A percentile compares a stretch with the other conserved stretches of the same genome.
phyloP scores from a whole-genome alignment of 2,329 filamentous ascomycete genomes.

The Pseudomassariella vexata region DNA sequence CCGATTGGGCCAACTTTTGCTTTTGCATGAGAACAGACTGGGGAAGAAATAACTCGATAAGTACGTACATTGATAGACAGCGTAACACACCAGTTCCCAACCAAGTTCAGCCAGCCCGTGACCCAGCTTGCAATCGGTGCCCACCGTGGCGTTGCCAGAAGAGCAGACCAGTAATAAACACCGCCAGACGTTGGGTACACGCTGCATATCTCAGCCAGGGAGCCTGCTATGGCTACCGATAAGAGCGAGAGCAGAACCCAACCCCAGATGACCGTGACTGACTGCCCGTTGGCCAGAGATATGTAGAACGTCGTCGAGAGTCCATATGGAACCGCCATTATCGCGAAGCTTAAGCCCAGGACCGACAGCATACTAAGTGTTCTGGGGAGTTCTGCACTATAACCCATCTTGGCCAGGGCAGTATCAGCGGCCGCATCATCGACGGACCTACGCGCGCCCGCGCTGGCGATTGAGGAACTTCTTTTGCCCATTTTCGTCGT shows the following conservation, averaged over 20 bases:
- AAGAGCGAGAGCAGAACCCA: slow-evolving; percentile 62
- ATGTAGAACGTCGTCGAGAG: slow-evolving; percentile 64
- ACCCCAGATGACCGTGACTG: slow-evolving; percentile 64
- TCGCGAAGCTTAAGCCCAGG: slow-evolving; percentile 63
- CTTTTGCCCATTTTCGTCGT: too few species aligned
- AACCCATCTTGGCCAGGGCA: slow-evolving; percentile 60
- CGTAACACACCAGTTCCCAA: slow-evolving; percentile 66
- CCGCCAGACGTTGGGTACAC: slow-evolving; percentile 64
- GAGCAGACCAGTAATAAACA: slow-evolving; percentile 67
- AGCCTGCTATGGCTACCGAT: slow-evolving; percentile 57
- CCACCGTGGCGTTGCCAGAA: slow-evolving; percentile 60
- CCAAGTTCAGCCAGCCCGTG: slow-evolving; percentile 65
- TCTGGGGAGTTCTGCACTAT: slow-evolving; percentile 60
- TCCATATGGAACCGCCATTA: slow-evolving; percentile 68
- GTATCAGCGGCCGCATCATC: slow-evolving; percentile 41
- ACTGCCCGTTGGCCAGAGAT: slow-evolving; percentile 61
- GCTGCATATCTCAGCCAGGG: slow-evolving; percentile 63
- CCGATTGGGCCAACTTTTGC: too few species aligned
- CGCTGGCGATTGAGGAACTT: too few species aligned
- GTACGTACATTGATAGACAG: slow-evolving; percentile 63
- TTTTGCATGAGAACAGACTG: too few species aligned
- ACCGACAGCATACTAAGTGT: slow-evolving; percentile 63
- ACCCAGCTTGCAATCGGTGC: slow-evolving; percentile 64
- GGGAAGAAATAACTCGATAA: too few species aligned
- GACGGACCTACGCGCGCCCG: slow-evolving; percentile 7